These are phyloP conservation scores for Panicum hallii DNA, from an alignment of 202 grass and related monocot genomes.

Conservation along the genomic window DNA sequence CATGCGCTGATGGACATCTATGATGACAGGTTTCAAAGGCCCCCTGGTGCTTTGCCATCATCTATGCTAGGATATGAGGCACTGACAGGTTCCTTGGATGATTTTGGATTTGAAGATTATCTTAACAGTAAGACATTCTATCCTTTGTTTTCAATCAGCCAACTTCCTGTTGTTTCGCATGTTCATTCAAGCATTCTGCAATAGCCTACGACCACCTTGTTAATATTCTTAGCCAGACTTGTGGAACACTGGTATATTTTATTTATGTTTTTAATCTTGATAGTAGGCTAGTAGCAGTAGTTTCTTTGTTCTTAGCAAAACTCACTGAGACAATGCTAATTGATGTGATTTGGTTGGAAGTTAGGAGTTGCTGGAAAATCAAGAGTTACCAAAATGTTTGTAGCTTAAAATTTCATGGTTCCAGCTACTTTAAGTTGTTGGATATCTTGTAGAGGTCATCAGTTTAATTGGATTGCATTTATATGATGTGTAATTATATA, in stretches of 20 bases:
- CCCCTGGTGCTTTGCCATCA: constrained; percentile 77
- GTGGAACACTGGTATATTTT: background rate
- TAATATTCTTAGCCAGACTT: background rate
- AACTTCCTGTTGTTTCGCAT: constrained; percentile 5
- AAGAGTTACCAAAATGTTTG: background rate
- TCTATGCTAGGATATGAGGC: constrained; percentile 92
- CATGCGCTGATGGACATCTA: background rate
- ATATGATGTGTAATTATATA: background rate
- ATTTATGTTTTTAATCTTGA: background rate
- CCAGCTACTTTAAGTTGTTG: background rate
- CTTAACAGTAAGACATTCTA: constrained; percentile 68
- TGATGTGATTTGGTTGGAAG: background rate
- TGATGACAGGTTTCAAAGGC: constrained; percentile 85
- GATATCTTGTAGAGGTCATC: background rate
- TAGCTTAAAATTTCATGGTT: background rate
- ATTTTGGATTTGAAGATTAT: constrained; percentile 98
- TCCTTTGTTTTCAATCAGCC: constrained; percentile 7
- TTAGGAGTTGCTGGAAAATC: background rate
- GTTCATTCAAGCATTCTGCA: background rate
- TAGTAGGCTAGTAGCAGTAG: background rate
- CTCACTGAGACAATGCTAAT: background rate
- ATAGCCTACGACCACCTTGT: background rate
- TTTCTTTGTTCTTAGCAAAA: constrained; percentile 4
- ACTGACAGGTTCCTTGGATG: constrained; percentile 91
- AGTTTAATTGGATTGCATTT: background rate